Conservation (phyloP, 768 basidiomycete genomes). For the Amanita rubescens region DNA sequence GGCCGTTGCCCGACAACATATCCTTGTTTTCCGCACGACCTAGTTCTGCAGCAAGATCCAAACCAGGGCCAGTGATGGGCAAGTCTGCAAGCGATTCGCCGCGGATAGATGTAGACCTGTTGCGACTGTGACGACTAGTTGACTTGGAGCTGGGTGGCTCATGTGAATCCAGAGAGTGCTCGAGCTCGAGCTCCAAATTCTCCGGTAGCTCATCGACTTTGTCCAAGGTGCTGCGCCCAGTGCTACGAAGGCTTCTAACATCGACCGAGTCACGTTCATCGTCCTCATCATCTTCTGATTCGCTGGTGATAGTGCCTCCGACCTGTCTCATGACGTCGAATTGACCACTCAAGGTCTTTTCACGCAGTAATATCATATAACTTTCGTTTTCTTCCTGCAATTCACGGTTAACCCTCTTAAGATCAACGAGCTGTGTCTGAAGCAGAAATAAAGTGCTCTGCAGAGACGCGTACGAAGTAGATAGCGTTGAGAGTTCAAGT, state of each 20-base stretch:
- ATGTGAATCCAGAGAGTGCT: conserved; percentile 28
- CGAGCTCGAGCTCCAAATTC: conserved; percentile 30
- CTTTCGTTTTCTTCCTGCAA: conserved; percentile 96
- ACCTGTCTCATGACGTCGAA: conserved; percentile 72
- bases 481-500: conserved; percentile 80
- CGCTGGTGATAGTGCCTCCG: conserved; percentile 32
- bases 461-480: conserved; percentile 76
- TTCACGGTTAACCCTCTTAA: conserved; percentile 82
- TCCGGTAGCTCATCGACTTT: conserved; percentile 53
- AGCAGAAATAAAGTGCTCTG: conserved; percentile 81
- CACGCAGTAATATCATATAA: conserved; percentile 88
- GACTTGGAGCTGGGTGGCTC: conserved; percentile 33
- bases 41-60: conserved; percentile 87
- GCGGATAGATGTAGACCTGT: conserved; percentile 41
- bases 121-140: conserved; percentile 38
- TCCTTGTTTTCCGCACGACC: conserved; percentile 90
- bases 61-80: conserved; percentile 82
- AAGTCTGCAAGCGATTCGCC: conserved; percentile 84
- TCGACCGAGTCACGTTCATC: conserved; percentile 40
- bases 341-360: conserved; percentile 86
- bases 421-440: conserved; percentile 76
- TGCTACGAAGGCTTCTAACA: conserved; percentile 49
- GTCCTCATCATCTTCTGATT: conserved; percentile 32
- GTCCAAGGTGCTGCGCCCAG: conserved; percentile 50
- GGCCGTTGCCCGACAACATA: conserved; percentile 47